Percentiles rank a stretch among this genome's conserved stretches.
Conservation (phyloP, 352 stramenopile species). For the Phytophthora aleatoria region DNA sequence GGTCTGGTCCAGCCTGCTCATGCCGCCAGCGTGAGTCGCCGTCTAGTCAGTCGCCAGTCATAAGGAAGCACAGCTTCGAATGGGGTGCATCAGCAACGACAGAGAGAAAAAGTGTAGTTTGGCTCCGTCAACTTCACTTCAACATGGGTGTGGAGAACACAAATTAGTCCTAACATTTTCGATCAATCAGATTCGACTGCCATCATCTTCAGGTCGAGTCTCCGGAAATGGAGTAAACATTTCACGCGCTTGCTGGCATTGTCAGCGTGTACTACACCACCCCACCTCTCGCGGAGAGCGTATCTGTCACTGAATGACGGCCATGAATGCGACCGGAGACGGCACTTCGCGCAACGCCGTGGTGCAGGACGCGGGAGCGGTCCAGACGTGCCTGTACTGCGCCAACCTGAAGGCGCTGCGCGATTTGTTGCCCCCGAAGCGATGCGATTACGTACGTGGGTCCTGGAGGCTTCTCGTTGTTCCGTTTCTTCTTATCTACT, state of each 20-base stretch:
- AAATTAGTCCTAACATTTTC: constrained; percentile 4
- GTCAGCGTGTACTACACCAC: constrained; percentile 25
- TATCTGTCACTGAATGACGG: not conserved
- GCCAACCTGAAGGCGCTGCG: constrained; percentile 53
- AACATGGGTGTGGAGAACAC: constrained; percentile 19
- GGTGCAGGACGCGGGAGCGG: constrained; percentile 3
- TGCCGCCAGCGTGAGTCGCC: constrained; percentile 18
- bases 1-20: constrained; percentile 67
- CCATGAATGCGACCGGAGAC: constrained; percentile 1
- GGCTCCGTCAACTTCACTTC: constrained; percentile 1
- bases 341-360: not conserved
- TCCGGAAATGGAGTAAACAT: constrained; percentile 12
- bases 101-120: no score
- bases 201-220: constrained; percentile 21
- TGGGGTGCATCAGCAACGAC: no score
- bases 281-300: constrained; percentile 1
- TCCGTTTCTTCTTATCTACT: not conserved
- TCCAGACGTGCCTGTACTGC: constrained; percentile 47
- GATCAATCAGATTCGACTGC: constrained; percentile 8
- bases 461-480: not conserved
- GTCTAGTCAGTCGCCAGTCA: not conserved
- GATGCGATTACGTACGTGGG: constrained; percentile 59
- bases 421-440: constrained; percentile 55
- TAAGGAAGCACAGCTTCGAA: no score
- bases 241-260: not conserved